Conservation (phyloP, 371 early-diverging fungal species). For the Lichtheimia corymbifera region DNA sequence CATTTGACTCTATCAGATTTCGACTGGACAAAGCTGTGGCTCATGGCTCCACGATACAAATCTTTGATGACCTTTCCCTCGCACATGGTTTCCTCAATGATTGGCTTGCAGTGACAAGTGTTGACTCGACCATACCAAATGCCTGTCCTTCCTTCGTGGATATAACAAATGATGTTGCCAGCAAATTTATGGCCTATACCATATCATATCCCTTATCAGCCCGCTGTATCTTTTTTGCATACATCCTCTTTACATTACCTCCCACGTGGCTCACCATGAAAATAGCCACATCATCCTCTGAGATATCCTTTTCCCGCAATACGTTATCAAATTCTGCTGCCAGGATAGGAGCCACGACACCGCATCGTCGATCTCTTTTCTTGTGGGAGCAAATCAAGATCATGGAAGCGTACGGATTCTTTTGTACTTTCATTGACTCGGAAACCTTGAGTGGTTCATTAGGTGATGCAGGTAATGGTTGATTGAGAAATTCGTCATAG, state of each 20-base stretch:
- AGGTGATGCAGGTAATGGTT: slow-evolving; percentile 31
- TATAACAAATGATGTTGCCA: slow-evolving; percentile 72
- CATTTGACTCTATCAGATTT: slow-evolving; percentile 17
- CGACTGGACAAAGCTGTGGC: slow-evolving; percentile 46
- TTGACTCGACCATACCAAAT: slow-evolving; percentile 72
- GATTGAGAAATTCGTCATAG: slow-evolving; percentile 47
- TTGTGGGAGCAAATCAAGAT: slow-evolving; percentile 81
- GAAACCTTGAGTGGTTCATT: not conserved
- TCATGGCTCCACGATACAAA: slow-evolving; percentile 64
- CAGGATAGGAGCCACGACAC: slow-evolving; percentile 74
- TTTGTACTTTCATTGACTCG: slow-evolving; percentile 26
- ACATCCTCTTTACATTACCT: slow-evolving; percentile 41
- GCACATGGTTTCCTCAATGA: slow-evolving; percentile 58
- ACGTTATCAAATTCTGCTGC: slow-evolving; percentile 66
- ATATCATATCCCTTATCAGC: not conserved
- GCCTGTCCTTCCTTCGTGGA: slow-evolving; percentile 53
- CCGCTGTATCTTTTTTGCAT: not conserved
- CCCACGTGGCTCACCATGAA: slow-evolving; percentile 72
- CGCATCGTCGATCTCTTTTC: slow-evolving; percentile 81
- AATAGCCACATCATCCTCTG: slow-evolving; percentile 49
- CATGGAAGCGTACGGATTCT: slow-evolving; percentile 49
- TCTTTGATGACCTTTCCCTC: slow-evolving; percentile 61
- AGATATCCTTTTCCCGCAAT: slow-evolving; percentile 60
- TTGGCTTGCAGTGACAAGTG: slow-evolving; percentile 58
- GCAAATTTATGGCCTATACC: slow-evolving; percentile 77